Evolutionary conservation across 73 alveolate genomes (phyloP).

Genomic region (Paramecium pentaurelia): DNA sequence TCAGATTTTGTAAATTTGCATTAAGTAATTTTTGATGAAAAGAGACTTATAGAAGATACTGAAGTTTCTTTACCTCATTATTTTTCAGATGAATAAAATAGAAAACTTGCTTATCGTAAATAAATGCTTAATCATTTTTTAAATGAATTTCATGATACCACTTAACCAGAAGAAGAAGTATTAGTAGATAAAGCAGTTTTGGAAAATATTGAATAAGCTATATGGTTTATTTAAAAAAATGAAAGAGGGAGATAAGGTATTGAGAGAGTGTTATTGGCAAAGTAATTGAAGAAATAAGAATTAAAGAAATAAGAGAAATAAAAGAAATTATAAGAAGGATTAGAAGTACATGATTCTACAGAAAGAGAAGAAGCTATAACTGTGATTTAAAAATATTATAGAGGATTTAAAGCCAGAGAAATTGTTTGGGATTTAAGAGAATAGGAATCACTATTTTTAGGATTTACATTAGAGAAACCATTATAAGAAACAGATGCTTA

Average conservation of each 20-base stretch:
- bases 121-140: slow-evolving; percentile 75
- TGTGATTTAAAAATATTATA: slow-evolving; percentile 66
- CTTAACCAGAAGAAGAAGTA: slow-evolving; percentile 82
- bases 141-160: slow-evolving; percentile 73
- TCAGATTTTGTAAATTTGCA: slow-evolving; percentile 71
- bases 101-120: slow-evolving; percentile 66
- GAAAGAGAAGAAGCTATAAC: slow-evolving; percentile 73
- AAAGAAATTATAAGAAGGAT: slow-evolving; percentile 69
- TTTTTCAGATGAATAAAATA: slow-evolving; percentile 77
- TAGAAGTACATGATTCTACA: slow-evolving; percentile 70
- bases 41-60: slow-evolving; percentile 82
- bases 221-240: slow-evolving; percentile 85
- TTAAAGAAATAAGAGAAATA: slow-evolving; percentile 61
- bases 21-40: slow-evolving; percentile 86
- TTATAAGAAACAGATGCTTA: slow-evolving; percentile 57
- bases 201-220: slow-evolving; percentile 69
- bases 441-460: slow-evolving; percentile 79
- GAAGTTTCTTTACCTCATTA: slow-evolving; percentile 95
- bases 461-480: slow-evolving; percentile 76
- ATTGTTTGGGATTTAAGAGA: slow-evolving; percentile 74
- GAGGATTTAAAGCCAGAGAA: slow-evolving; percentile 85
- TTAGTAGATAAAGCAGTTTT: slow-evolving; percentile 74
- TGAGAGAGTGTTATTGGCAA: slow-evolving; percentile 72
- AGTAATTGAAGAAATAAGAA: slow-evolving; percentile 59
- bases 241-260: slow-evolving; percentile 93